These are phyloP conservation scores for Fibroporia radiculosa DNA, from an alignment of 768 basidiomycete species.

Conservation along the genomic window DNA sequence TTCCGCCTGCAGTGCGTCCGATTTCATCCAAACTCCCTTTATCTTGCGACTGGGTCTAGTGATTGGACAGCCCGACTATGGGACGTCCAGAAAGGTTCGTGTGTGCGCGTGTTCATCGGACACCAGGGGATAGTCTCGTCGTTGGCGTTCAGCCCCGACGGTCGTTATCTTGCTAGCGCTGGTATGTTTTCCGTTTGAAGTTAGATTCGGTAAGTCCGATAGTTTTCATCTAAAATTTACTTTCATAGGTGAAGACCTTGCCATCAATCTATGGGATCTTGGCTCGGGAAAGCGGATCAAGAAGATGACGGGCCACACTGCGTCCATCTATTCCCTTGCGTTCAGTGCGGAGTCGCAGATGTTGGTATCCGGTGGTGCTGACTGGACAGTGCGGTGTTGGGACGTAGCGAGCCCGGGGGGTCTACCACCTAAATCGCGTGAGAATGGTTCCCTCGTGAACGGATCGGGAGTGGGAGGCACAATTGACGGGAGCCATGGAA, in stretches of 20 bases:
- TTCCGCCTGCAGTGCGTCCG: slow-evolving; percentile 75
- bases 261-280: slow-evolving; percentile 95
- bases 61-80: slow-evolving; percentile 95
- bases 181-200: slow-evolving; percentile 32
- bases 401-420: slow-evolving; percentile 83
- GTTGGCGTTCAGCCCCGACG: slow-evolving; percentile 88
- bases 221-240: background rate
- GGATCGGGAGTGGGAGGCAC: slow-evolving; percentile 18
- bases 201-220: background rate
- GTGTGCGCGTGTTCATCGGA: slow-evolving; percentile 92
- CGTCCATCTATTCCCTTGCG: slow-evolving; percentile 81
- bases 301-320: slow-evolving; percentile 91
- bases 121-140: slow-evolving; percentile 86
- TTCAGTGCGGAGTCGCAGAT: slow-evolving; percentile 90
- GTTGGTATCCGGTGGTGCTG: slow-evolving; percentile 85
- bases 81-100: slow-evolving; percentile 95
- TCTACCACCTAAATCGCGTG: slow-evolving; percentile 43
- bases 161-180: slow-evolving; percentile 87
- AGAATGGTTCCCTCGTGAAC: slow-evolving; percentile 40
- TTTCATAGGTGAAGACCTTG: slow-evolving; percentile 73
- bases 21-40: slow-evolving; percentile 97
- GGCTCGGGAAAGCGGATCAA: slow-evolving; percentile 92
- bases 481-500: slow-evolving; percentile 13
- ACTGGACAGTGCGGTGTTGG: slow-evolving; percentile 99
- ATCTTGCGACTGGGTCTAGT: slow-evolving; percentile 93